Evolutionary conservation across 768 basidiomycete species (phyloP).

Genomic region (Cyclocybe cylindracea): DNA sequence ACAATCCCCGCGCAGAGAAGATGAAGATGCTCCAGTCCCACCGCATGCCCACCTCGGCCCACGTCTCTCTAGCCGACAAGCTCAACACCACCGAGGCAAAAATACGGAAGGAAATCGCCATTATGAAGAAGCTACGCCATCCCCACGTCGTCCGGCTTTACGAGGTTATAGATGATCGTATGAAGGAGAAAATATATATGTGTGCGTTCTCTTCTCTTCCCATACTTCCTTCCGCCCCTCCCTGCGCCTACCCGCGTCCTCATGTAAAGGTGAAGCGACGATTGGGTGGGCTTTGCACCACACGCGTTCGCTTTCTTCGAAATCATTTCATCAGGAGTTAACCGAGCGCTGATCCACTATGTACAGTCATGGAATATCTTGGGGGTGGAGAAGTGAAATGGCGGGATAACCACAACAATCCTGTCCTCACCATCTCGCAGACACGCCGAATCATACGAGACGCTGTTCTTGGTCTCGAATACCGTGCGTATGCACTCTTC

Average conservation of each 20-base stretch:
- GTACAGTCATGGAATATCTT: slow-evolving; percentile 91
- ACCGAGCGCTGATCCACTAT: background rate
- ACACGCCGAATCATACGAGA: slow-evolving; percentile 89
- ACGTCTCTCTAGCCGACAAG: slow-evolving; percentile 63
- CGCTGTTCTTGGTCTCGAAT: slow-evolving; percentile 92
- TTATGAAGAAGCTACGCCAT: slow-evolving; percentile 96
- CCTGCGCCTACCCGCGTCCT: background rate
- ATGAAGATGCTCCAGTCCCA: slow-evolving; percentile 35
- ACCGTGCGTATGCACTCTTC: slow-evolving; percentile 60
- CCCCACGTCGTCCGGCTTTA: slow-evolving; percentile 86
- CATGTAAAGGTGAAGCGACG: no score
- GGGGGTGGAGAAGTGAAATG: slow-evolving; percentile 95
- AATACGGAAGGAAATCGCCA: slow-evolving; percentile 92
- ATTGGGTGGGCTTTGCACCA: background rate
- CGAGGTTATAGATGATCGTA: slow-evolving; percentile 94
- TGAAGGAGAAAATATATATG: slow-evolving; percentile 89
- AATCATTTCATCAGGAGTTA: background rate
- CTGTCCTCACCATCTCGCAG: slow-evolving; percentile 82
- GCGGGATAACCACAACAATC: slow-evolving; percentile 63
- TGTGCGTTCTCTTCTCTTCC: slow-evolving; percentile 52
- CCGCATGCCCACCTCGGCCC: slow-evolving; percentile 48
- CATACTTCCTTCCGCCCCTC: background rate
- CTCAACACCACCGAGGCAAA: slow-evolving; percentile 77
- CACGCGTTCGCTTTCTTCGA: background rate
- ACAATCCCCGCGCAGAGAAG: slow-evolving; percentile 63